Evolutionary conservation across 1,139 yeast species (phyloP), one percentile per base, ranked within the genome.

Genomic region (Pneumocystis murina): DNA sequence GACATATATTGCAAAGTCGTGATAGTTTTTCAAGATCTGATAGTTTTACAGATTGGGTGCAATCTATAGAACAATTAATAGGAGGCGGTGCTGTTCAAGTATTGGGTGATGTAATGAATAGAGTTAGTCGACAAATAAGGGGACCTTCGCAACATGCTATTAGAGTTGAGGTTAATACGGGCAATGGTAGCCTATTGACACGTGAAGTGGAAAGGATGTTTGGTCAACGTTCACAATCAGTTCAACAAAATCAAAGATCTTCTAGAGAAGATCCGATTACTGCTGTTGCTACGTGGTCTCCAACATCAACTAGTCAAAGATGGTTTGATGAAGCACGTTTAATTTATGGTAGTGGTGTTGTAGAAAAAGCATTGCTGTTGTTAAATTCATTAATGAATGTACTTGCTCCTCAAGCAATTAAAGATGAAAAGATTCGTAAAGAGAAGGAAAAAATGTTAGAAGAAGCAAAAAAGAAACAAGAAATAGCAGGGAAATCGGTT

Each of bases 321-420:
- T 89, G 95, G 95, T 75, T 75, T 58, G 89, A 86, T 62, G 77
- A 82, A 10, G 75, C 80, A 62, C 75, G 78, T 54, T 75, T 82
- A 74, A 81, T 82, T 68, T 79, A 79, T 68, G 79, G 78, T 17
- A 77, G 76, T 43, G 75, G 75, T 17, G 75, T 74, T 59, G 79
- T 78, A 36, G 77, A 75, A 16, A 73, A 76, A 62, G 74, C 79
- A 8, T 69, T 76, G 64, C 75, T 83, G 64, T 79, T 87, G 55
- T 73, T 85, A 36, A 81, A 81, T 66, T 73, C 78, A 33, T 75
- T 87, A 28, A 81, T 78, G 66, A 82, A 77, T 6, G 64, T 65
- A 8, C 68, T 73, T 59, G 59, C 65, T 14, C 71, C 72, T 1
- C 65, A 64, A 28, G 81, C 81, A 5, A 24, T 66, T 33, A 71